Conservation (phyloP, 2,329 filamentous ascomycete genomes). For the Venturia carpophila region DNA sequence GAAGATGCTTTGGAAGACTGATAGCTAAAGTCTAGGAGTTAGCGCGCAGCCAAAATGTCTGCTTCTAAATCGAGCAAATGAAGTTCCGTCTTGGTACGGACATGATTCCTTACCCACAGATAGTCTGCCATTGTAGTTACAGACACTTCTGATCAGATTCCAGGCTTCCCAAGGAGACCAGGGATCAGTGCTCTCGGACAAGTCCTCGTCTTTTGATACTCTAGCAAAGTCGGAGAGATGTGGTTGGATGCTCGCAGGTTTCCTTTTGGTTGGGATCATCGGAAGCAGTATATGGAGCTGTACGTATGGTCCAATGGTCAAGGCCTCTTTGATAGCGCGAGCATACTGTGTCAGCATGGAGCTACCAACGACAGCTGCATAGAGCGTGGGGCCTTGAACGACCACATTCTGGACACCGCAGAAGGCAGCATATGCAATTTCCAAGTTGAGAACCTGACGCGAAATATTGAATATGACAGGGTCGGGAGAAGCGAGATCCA, state of each 20-base stretch:
- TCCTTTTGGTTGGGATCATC: conserved; percentile 53
- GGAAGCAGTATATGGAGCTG: conserved; percentile 74
- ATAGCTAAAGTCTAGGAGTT: conserved; percentile 38
- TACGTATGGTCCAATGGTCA: conserved; percentile 66
- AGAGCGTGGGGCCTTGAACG: conserved; percentile 65
- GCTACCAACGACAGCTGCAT: conserved; percentile 26
- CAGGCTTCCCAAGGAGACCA: conserved; percentile 89
- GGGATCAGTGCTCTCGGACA: conserved; percentile 49
- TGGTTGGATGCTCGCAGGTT: conserved; percentile 16
- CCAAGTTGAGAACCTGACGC: conserved; percentile 79
- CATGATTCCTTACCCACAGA: conserved; percentile 66
- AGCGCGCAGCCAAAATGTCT: not conserved
- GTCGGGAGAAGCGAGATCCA: conserved; percentile 77
- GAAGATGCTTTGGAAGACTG: conserved; percentile 51
- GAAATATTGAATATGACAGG: conserved; percentile 79
- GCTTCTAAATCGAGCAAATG: not conserved
- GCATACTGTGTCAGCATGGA: conserved; percentile 63
- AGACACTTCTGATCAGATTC: conserved; percentile 77
- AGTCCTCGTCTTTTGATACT: conserved; percentile 24
- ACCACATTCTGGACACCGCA: conserved; percentile 81
- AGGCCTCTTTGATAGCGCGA: conserved; percentile 71
- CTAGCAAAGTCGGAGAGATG: conserved; percentile 14
- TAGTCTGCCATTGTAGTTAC: conserved; percentile 74
- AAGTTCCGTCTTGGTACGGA: not conserved
- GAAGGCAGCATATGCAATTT: conserved; percentile 91